Evolutionary conservation across 495 filamentous ascomycete species (phyloP).

Genomic region (Trichoderma virens): DNA sequence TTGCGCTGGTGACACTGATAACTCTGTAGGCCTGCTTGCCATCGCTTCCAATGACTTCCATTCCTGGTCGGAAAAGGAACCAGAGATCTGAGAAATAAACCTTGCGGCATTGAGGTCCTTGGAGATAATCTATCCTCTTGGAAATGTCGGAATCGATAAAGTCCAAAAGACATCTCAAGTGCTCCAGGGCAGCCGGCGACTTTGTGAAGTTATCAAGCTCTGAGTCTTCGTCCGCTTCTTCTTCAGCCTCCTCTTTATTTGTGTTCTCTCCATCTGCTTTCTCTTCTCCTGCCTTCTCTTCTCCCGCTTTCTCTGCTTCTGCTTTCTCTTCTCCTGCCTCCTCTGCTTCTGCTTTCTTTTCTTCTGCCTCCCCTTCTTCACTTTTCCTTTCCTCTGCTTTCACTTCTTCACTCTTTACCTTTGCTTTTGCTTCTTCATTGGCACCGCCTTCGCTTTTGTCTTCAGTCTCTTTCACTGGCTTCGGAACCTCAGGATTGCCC

Average conservation of each 20-base stretch:
- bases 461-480: no score
- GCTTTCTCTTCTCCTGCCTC: not conserved
- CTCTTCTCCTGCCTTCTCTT: not conserved
- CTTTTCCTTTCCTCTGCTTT: not conserved
- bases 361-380: not conserved
- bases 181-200: not conserved
- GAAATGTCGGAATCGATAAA: not conserved
- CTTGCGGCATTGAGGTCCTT: constrained; percentile 13
- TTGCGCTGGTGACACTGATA: constrained; percentile 17
- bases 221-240: not conserved
- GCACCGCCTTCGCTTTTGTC: no score
- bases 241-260: not conserved
- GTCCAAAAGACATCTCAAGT: not conserved
- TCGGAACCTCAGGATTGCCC: not conserved
- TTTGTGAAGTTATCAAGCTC: not conserved
- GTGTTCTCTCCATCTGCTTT: not conserved
- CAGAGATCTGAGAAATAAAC: constrained; percentile 29
- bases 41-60: constrained; percentile 23
- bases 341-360: not conserved
- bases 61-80: constrained; percentile 29
- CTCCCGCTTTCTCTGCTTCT: no score
- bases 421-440: no score
- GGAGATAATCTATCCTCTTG: not conserved
- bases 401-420: not conserved
- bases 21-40: constrained; percentile 22